phyloP scores from a whole-genome alignment of 2,329 filamentous ascomycete genomes.

The Huntiella bhutanensis region DNA sequence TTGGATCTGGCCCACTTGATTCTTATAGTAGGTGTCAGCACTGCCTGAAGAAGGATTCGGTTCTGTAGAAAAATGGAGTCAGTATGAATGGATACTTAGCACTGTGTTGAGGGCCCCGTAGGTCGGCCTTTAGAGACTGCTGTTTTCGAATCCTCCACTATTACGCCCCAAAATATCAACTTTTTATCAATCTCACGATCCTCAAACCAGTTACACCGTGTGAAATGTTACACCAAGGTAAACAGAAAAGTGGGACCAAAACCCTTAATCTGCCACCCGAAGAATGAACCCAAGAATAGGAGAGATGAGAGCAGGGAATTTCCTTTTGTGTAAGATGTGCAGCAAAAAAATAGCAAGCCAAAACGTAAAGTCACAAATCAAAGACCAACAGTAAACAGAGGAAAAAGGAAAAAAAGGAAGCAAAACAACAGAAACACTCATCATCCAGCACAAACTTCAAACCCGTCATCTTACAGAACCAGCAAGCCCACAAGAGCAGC shows the following conservation, averaged over 20 bases:
- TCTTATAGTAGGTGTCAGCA: no score
- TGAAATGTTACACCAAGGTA: constrained; percentile 1
- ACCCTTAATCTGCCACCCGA: not conserved
- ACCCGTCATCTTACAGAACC: not conserved
- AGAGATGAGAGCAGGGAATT: constrained; percentile 1
- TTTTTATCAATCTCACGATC: no score
- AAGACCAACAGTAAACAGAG: constrained; percentile 1
- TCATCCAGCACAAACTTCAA: not conserved
- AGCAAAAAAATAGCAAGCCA: not conserved
- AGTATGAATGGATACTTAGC: no score
- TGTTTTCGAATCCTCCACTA: no score
- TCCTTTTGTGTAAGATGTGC: not conserved
- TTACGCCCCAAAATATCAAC: no score
- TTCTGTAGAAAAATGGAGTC: not conserved
- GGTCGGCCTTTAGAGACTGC: no score
- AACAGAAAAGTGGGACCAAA: constrained; percentile 1
- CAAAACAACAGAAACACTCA: not conserved
- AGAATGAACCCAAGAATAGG: not conserved
- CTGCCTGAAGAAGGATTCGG: not conserved
- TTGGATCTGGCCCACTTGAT: not conserved
- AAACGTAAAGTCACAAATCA: not conserved
- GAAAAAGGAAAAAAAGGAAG: constrained; percentile 5
- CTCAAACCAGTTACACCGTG: no score
- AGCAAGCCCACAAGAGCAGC: constrained; percentile 5
- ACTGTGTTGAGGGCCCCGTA: no score